Percentiles rank a stretch among this genome's conserved stretches.
Conservation (phyloP, 2,329 filamentous ascomycete species). For the Aspergillus alliaceus region DNA sequence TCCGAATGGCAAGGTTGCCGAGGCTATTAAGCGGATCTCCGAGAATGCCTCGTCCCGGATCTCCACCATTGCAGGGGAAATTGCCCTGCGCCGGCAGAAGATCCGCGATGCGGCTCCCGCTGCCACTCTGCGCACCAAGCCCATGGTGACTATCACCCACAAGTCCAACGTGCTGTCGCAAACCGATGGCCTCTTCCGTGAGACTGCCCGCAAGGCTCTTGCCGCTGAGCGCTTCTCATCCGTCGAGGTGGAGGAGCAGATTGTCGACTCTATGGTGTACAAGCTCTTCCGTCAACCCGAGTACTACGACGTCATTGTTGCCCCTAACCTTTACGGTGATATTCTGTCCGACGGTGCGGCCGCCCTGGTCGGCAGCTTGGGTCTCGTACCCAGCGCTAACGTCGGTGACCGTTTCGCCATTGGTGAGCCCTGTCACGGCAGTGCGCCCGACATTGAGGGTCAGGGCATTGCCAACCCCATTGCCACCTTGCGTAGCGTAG, state of each 20-base stretch:
- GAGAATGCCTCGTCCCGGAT: constrained; percentile 83
- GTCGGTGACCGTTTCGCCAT: constrained; percentile 94
- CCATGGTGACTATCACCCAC: constrained; percentile 94
- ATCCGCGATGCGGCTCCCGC: constrained; percentile 62
- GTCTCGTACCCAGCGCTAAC: constrained; percentile 91
- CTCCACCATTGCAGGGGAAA: constrained; percentile 89
- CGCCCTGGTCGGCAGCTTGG: constrained; percentile 86
- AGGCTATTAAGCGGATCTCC: constrained; percentile 96
- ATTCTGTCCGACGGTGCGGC: constrained; percentile 94
- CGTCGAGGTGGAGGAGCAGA: constrained; percentile 87
- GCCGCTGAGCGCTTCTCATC: constrained; percentile 62
- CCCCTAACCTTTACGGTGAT: constrained; percentile 95
- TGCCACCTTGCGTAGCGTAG: constrained; percentile 86
- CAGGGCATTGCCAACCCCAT: constrained; percentile 93
- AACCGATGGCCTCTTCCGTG: constrained; percentile 93
- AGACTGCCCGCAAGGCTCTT: constrained; percentile 73
- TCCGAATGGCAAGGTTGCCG: constrained; percentile 76
- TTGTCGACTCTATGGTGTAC: constrained; percentile 99
- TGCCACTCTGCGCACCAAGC: constrained; percentile 57
- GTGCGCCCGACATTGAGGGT: constrained; percentile 92
- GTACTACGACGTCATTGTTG: constrained; percentile 96
- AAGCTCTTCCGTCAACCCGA: constrained; percentile 96
- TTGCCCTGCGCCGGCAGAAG: constrained; percentile 82
- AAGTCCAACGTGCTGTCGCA: constrained; percentile 97
- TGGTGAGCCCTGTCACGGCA: constrained; percentile 96